Evolutionary conservation across 768 basidiomycete species (phyloP), one percentile per base, ranked within the genome.

Genomic region (Pilatotrama ljubarskyi): DNA sequence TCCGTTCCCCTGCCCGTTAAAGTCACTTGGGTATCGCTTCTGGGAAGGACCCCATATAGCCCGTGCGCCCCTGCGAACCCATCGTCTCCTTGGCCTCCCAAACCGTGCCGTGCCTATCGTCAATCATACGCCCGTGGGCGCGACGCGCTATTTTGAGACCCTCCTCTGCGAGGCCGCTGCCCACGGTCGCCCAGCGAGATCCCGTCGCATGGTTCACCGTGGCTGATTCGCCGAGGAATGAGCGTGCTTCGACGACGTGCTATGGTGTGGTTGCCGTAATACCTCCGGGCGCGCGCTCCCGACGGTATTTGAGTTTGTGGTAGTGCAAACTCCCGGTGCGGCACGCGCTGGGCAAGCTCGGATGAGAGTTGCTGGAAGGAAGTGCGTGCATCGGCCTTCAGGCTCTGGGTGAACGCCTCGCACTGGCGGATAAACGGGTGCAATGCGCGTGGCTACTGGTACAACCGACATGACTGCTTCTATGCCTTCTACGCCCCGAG

Each of bases 211-310:
- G 48, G 40, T 37, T 58, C 41, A 17, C 55, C 47, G 43, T 43
- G 48, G 41, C 10, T 13, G 22, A 54, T 58, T 55, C 56, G 47
- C 61, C 61, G 61, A 63, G 61, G 48, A 54, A 58, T 58, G 47
- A 44, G 61, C 61, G 55, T 25, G 61, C 55, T 48, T 54, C 51
- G 26, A 14, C 22, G 43, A 29, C 25, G 17, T 40, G 29, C 37
- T 44, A 7, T 40, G 46, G 51, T 36, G 53, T 35, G 57, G 49
- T 62, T 59, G 62, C 62, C 62, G 62, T 63, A 59, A 63, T 58
- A 43, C 57, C 24, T 41, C 62, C 62, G 62, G 43, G 62, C 57
- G 58, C 48, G 57, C 51, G 51, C 58, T 41, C 37, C 46, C 40
- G 50, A 25, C 35, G 49, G 15, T 44, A 46, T 51, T 42, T 51